Evolutionary conservation across 306 rosid species (phyloP), one percentile per base, ranked within the genome.

Genomic region (Luffa acutangula): DNA sequence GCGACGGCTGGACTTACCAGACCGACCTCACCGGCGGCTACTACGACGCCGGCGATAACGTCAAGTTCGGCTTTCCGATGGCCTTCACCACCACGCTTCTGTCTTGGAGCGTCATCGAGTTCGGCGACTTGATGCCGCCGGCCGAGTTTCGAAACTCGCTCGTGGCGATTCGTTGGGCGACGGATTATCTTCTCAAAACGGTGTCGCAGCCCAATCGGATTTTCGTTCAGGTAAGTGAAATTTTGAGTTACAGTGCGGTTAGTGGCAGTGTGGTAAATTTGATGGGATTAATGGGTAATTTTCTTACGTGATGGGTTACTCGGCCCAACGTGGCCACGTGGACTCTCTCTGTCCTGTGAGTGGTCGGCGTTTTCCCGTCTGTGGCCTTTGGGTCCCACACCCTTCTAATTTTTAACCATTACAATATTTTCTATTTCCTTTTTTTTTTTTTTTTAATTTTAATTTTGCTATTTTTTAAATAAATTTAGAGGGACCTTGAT

Each of bases 21-120:
- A 18, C 82, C 0, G 98, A 94, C 90, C 87, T 94, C 57, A 87
- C 91, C 54, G 98, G 98, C 43, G 97, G 98, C 0, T 94, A 94
- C 85, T 94, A 94, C 54, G 98, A 94, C 81, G 98, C 98, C 81
- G 98, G 98, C 0, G 98, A 94, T 46, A 94, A 94, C 80, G 79
- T 94, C 7, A 94, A 94, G 83, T 94, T 94, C 54, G 91, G 90
- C 0, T 94, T 94, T 57, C 98, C 98, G 53, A 94, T 94, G 98
- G 97, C 97, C 1, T 94, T 92, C 85, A 88, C 98, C 3, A 87
- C 97, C 25, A 94, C 98, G 78, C 90, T 94, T 96, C 54, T 94
- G 90, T 83, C 98, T 0, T 94, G 98, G 98, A 91, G 98, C 31
- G 91, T 91, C 15, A 80, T 94, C n/a, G 98, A 94, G 75, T 94